Conservation (phyloP, 73 alveolate species). For the Tetrahymena borealis region DNA sequence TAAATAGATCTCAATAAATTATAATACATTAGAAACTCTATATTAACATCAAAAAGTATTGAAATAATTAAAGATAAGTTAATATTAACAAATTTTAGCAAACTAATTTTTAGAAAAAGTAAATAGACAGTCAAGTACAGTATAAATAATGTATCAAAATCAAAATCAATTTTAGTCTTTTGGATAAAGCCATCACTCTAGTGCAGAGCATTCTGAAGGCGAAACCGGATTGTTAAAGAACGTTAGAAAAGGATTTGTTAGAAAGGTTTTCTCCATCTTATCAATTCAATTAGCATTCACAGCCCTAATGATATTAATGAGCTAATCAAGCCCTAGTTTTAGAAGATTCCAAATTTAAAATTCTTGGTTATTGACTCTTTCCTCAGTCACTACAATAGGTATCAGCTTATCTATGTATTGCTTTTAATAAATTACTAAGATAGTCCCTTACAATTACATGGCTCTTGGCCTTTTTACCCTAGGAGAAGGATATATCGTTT, state of each 20-base stretch:
- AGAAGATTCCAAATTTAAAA: neutral
- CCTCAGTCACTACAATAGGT: neutral
- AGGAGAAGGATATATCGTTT: neutral
- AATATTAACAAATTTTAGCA: too few relatives aligned
- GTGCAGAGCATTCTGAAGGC: neutral
- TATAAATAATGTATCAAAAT: too few relatives aligned
- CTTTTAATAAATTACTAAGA: neutral
- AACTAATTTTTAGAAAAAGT: too few relatives aligned
- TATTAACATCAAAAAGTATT: too few relatives aligned
- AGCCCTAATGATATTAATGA: neutral
- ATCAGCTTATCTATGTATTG: neutral
- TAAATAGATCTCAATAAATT: too few relatives aligned
- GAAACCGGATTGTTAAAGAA: neutral
- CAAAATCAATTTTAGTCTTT: too few relatives aligned
- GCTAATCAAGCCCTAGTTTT: neutral
- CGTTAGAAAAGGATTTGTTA: neutral
- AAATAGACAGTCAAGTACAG: too few relatives aligned
- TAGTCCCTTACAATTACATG: neutral
- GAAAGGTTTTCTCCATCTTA: neutral
- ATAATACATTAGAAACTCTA: too few relatives aligned
- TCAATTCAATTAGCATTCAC: neutral
- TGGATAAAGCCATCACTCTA: too few relatives aligned
- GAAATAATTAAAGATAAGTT: too few relatives aligned
- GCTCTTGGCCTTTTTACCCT: neutral
- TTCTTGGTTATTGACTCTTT: neutral